Conservation (phyloP, 192 early-diverging fungal genomes). For the Coemansia sp. region DNA sequence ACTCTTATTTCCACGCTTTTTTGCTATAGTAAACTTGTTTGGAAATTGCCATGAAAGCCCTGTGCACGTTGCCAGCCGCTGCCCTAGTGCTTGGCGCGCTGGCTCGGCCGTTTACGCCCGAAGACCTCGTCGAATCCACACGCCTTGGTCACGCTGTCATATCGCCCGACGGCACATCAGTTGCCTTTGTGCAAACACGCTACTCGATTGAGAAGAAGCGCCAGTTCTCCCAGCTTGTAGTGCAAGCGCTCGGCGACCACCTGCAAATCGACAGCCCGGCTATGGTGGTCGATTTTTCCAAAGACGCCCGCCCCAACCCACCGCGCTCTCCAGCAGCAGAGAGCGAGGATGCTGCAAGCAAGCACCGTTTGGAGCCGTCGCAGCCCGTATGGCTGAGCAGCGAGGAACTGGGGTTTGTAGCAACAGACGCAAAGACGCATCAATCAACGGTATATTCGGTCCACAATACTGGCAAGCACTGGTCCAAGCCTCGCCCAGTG, state of each 20-base stretch:
- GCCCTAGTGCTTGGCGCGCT: constrained; percentile 22
- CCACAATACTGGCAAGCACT: constrained; percentile 34
- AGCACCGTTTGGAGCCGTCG: constrained; percentile 26
- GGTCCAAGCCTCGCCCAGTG: constrained; percentile 48
- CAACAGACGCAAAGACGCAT: constrained; percentile 13
- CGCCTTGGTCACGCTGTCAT: constrained; percentile 55
- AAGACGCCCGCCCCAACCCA: constrained; percentile 33
- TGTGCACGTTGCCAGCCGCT: constrained; percentile 23
- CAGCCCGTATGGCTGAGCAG: constrained; percentile 51
- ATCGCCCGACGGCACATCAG: constrained; percentile 54
- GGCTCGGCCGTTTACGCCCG: constrained; percentile 55
- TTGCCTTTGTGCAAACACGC: constrained; percentile 61
- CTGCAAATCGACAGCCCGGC: not conserved
- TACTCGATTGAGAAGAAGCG: constrained; percentile 60
- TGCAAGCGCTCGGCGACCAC: constrained; percentile 23
- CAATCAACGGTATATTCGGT: constrained; percentile 55
- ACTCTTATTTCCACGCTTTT: not conserved
- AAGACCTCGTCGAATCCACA: constrained; percentile 64
- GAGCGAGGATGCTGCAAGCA: not conserved
- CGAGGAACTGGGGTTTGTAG: constrained; percentile 31
- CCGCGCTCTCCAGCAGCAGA: constrained; percentile 7
- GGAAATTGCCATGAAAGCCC: not conserved
- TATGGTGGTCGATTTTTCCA: constrained; percentile 13
- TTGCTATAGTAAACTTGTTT: too few relatives aligned
- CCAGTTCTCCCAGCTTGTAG: constrained; percentile 55